Conservation (phyloP, 163 green algal genomes). For the Coccomyxa subellipsoidea region DNA sequence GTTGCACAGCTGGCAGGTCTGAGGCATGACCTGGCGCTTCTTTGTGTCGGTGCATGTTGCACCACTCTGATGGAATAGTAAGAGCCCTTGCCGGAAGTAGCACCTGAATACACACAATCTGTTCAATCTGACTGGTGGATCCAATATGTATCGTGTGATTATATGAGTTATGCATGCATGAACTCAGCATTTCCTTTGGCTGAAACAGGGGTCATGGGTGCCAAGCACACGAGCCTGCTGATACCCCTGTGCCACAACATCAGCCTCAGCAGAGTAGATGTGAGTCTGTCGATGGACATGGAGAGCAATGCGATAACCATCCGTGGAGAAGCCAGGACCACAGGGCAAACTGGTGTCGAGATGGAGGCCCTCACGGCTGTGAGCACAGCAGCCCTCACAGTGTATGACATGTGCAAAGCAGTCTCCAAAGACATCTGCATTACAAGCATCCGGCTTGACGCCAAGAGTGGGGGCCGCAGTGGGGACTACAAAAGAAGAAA, state of each 20-base stretch:
- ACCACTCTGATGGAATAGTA: neutral
- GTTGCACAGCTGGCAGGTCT: constrained; percentile 68
- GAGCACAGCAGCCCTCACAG: constrained; percentile 77
- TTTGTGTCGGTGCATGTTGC: neutral
- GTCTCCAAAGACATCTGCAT: constrained; percentile 70
- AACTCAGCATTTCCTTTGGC: neutral
- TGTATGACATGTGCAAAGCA: constrained; percentile 99
- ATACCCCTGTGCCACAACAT: constrained; percentile 97
- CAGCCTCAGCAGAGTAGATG: constrained; percentile 55
- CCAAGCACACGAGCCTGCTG: constrained; percentile 81
- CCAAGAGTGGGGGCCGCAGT: constrained; percentile 74
- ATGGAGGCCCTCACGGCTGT: constrained; percentile 96
- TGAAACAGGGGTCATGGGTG: constrained; percentile 73
- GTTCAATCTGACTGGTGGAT: neutral
- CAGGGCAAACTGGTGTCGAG: constrained; percentile 80
- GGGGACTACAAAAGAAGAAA: constrained; percentile 41
- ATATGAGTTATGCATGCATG: no score
- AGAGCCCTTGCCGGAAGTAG: neutral
- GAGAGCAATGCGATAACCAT: constrained; percentile 50
- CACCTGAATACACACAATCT: neutral
- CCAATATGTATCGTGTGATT: neutral
- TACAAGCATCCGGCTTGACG: constrained; percentile 65
- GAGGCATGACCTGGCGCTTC: no score
- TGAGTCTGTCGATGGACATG: constrained; percentile 58
- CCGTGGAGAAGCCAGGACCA: constrained; percentile 45